These are phyloP conservation scores for Trypanosoma platydactyli DNA, from an alignment of 208 protist genomes.

Conservation along the genomic window DNA sequence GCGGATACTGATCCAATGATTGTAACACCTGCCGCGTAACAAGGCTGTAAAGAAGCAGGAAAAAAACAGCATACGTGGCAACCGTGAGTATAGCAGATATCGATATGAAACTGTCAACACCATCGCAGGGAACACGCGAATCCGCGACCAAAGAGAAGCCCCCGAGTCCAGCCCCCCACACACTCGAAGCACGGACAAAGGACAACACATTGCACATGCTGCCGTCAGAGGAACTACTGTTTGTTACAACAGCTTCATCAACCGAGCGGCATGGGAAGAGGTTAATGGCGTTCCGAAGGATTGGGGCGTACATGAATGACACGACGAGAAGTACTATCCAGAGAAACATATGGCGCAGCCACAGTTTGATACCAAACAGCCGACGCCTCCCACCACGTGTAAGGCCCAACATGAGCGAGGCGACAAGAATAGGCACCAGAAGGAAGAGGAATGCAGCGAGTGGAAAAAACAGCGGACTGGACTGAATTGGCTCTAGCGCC, in stretches of 20 bases:
- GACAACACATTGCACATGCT: not conserved
- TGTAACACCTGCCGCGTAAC: constrained; percentile 15
- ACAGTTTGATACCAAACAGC: constrained; percentile 23
- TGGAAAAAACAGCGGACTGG: constrained; percentile 5
- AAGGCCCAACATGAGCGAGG: constrained; percentile 13
- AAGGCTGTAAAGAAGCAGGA: constrained; percentile 20
- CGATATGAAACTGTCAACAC: constrained; percentile 13
- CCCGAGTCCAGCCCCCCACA: too few relatives aligned
- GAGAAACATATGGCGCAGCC: constrained; percentile 22
- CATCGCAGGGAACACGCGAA: constrained; percentile 6
- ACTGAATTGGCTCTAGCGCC: constrained; percentile 1
- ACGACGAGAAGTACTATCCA: constrained; percentile 8
- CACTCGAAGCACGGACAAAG: too few relatives aligned
- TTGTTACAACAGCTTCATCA: not conserved
- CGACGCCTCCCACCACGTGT: constrained; percentile 5
- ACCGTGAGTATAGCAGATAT: constrained; percentile 13
- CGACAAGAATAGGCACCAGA: constrained; percentile 1
- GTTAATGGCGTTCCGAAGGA: constrained; percentile 24
- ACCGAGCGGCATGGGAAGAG: constrained; percentile 20
- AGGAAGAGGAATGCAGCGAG: constrained; percentile 13
- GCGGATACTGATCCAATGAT: constrained; percentile 21
- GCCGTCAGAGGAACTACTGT: too few relatives aligned
- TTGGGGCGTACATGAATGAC: constrained; percentile 29
- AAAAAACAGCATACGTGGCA: constrained; percentile 19
- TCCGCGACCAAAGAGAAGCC: not conserved